phyloP scores from a whole-genome alignment of 2,329 filamentous ascomycete species.

The Myriosclerotinia curreyana region DNA sequence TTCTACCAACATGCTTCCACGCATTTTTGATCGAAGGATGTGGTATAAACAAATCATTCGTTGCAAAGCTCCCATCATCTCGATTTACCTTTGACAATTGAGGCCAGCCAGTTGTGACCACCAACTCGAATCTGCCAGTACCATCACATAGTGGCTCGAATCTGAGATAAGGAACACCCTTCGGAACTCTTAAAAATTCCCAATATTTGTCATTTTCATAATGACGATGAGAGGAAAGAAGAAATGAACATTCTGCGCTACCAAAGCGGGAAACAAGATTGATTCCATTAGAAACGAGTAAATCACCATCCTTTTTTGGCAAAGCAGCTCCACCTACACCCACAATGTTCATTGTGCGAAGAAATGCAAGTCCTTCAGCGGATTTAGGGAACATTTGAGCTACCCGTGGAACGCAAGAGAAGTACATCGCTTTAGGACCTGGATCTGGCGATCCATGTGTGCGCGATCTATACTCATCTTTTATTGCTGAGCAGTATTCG shows the following conservation, averaged over 20 bases:
- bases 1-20: slow-evolving; percentile 61
- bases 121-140: slow-evolving; percentile 48
- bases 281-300: slow-evolving; percentile 49
- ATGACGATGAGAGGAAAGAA: slow-evolving; percentile 59
- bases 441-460: neutral
- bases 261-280: slow-evolving; percentile 61
- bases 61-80: slow-evolving; percentile 55
- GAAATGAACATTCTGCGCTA: slow-evolving; percentile 64
- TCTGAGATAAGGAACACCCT: slow-evolving; percentile 38
- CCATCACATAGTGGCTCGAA: slow-evolving; percentile 48
- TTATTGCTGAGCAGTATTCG: neutral
- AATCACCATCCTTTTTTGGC: slow-evolving; percentile 50
- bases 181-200: slow-evolving; percentile 53
- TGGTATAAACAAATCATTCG: slow-evolving; percentile 58
- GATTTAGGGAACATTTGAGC: slow-evolving; percentile 52
- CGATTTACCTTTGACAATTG: slow-evolving; percentile 57
- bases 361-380: slow-evolving; percentile 42
- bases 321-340: slow-evolving; percentile 63
- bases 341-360: slow-evolving; percentile 56
- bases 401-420: slow-evolving; percentile 60
- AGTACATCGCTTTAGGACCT: slow-evolving; percentile 44
- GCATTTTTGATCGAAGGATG: slow-evolving; percentile 52
- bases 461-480: neutral
- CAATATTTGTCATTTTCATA: slow-evolving; percentile 51
- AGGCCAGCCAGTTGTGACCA: slow-evolving; percentile 56